Base-by-base conservation (phyloP, 2,329 filamentous ascomycete species). In the Stagonosporopsis rhizophila region DNA sequence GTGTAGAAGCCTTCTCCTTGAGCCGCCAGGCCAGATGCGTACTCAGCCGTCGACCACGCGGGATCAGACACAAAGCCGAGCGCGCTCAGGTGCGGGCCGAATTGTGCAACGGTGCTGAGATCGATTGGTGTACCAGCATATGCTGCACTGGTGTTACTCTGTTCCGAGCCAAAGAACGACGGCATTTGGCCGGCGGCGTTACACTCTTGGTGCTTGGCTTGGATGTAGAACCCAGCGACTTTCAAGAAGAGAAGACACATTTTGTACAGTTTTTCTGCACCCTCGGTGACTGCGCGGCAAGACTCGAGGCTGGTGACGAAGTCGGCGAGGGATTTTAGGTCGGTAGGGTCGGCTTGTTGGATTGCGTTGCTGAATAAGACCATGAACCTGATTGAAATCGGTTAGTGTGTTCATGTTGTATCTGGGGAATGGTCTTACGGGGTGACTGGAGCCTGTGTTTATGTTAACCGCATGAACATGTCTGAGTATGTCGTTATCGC, bases 221-320 rank as follows among this genome's bases (percentile, higher is more conserved):
- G 23, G 15, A 42, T 28, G 12, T 42, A 42, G 15, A 42, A 14
- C 1, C 2, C 40, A 3, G 40, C 40, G 6, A 42, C 23, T 12
- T 28, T 42, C 40, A 42, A 12, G 15, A 42, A 42, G 9, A 42
- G 23, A n/a, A 42, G 40, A 17, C 40, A 42, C 40, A 42, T 42
- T 15, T 28, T 42, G 23, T 42, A 42, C 12, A 42, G 23, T 5
- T 28, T 15, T 17, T 42, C 40, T 42, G 40, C 40, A 6, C 40
- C 40, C 6, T 28, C 40, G 2, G 40, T 25, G 14, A 42, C 23
- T 28, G 6, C 4, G 23, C 40, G 40, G 22, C 40, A 42, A 2
- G 25, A 28, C 23, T 42, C 40, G 2, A 42, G 40, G 23, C 40
- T 42, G 9, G 40, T 6, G 8, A 42, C 40, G n/a, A 42, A 42